Evolutionary conservation across 2,329 filamentous ascomycete species (phyloP).

Genomic region (Capronia coronata): DNA sequence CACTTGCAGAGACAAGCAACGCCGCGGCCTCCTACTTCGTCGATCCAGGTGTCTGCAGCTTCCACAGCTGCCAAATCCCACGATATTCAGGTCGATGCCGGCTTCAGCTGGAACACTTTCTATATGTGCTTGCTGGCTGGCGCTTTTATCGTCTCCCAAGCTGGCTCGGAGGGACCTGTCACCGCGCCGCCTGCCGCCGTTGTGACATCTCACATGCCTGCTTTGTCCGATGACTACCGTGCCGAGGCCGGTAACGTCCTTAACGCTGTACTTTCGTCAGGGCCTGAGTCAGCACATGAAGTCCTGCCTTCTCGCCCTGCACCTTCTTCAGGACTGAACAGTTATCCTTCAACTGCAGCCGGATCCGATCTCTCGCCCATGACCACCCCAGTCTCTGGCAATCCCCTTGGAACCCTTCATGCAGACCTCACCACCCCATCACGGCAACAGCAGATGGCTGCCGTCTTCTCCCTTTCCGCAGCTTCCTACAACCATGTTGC

Average conservation of each 20-base stretch:
- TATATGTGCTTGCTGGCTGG: conserved; percentile 96
- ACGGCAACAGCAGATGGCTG: conserved; percentile 78
- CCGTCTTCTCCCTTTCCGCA: conserved; percentile 77
- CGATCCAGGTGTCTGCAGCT: conserved; percentile 1
- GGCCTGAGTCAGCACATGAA: conserved; percentile 41
- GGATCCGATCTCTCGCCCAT: conserved; percentile 38
- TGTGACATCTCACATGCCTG: conserved; percentile 59
- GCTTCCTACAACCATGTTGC: conserved; percentile 84
- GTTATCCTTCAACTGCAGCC: conserved; percentile 9
- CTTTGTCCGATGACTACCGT: conserved; percentile 43
- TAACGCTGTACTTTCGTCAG: conserved; percentile 41
- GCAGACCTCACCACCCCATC: conserved; percentile 66
- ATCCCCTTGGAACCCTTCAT: conserved; percentile 57
- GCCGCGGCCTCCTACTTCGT: conserved; percentile 29
- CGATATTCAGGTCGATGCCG: conserved; percentile 56
- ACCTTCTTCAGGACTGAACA: conserved; percentile 24
- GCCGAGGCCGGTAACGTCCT: conserved; percentile 44
- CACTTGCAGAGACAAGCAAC: conserved; percentile 37
- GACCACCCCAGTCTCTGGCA: conserved; percentile 31
- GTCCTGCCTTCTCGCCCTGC: conserved; percentile 28
- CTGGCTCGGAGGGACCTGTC: conserved; percentile 53
- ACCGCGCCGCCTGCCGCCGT: conserved; percentile 73
- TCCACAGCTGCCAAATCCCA: conserved; percentile 4
- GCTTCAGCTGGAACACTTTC: conserved; percentile 59
- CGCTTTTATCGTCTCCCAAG: conserved; percentile 89